These are phyloP conservation scores for Pseudogymnoascus sp. DNA, from an alignment of 2,329 filamentous ascomycete genomes.

Conservation along the genomic window DNA sequence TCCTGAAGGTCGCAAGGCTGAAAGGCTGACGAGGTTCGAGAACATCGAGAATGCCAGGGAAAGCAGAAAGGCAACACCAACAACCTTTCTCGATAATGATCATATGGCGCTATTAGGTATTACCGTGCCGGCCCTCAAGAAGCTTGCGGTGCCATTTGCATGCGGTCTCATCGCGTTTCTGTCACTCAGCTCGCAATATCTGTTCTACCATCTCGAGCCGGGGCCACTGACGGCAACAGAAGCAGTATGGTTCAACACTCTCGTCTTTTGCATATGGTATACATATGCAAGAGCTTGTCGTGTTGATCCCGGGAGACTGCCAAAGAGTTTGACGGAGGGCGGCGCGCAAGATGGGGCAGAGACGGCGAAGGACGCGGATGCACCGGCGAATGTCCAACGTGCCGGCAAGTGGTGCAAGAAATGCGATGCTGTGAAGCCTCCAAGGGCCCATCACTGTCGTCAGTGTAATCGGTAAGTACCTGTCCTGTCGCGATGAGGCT, in stretches of 20 bases:
- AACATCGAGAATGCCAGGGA: background rate
- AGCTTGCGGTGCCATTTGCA: constrained; percentile 61
- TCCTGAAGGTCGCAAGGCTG: background rate
- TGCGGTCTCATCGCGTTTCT: constrained; percentile 60
- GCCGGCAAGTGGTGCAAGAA: constrained; percentile 61
- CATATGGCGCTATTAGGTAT: background rate
- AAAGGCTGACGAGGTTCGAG: background rate
- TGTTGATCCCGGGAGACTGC: constrained; percentile 49
- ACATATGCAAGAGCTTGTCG: constrained; percentile 58
- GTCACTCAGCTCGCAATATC: constrained; percentile 62
- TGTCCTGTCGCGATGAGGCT: background rate
- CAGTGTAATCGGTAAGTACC: constrained; percentile 52
- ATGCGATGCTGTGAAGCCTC: constrained; percentile 66
- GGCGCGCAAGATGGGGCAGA: constrained; percentile 21
- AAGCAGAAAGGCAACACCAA: background rate
- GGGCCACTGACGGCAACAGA: constrained; percentile 52
- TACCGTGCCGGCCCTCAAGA: constrained; percentile 26
- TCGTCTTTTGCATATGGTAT: constrained; percentile 57
- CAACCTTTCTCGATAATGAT: background rate
- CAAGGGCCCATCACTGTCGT: constrained; percentile 73
- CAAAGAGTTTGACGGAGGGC: constrained; percentile 22
- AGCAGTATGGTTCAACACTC: constrained; percentile 55
- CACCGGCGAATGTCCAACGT: constrained; percentile 17
- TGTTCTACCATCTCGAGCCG: constrained; percentile 56
- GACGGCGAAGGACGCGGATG: constrained; percentile 25